A percentile compares a stretch with the other conserved stretches of the same genome.
Evolutionary conservation across 345 rosid genomes (phyloP).

Genomic region (Brassica carinata): DNA sequence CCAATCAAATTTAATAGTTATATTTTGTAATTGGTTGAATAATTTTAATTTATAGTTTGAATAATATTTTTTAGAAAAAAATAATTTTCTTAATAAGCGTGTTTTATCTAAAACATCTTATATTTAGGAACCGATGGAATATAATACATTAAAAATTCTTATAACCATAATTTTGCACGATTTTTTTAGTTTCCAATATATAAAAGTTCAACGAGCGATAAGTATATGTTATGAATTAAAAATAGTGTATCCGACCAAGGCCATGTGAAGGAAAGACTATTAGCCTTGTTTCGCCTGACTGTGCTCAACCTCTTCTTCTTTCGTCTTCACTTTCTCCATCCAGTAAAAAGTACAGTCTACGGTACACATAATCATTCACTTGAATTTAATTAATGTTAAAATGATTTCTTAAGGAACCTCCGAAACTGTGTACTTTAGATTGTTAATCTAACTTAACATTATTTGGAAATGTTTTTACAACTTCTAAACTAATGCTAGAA

Average conservation of each 20-base stretch:
- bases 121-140: no score
- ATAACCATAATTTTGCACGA: neutral
- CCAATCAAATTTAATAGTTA: no score
- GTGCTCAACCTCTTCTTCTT: neutral
- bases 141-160: neutral
- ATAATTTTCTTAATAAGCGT: no score
- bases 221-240: neutral
- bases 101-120: no score
- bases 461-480: no score
- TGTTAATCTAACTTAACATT: neutral
- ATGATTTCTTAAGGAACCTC: conserved; percentile 5
- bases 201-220: neutral
- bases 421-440: conserved; percentile 8
- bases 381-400: neutral
- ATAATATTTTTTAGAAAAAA: no score
- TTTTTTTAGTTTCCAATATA: neutral
- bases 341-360: conserved; percentile 37
- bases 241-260: conserved; percentile 25
- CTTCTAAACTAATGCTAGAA: neutral
- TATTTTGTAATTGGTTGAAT: no score
- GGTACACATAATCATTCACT: conserved; percentile 30
- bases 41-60: no score
- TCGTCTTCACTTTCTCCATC: conserved; percentile 16
- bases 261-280: conserved; percentile 36
- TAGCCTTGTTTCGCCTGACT: conserved; percentile 29